Evolutionary conservation across 148 eudicot genomes (phyloP).

Genomic region (Camellia granthamiana): DNA sequence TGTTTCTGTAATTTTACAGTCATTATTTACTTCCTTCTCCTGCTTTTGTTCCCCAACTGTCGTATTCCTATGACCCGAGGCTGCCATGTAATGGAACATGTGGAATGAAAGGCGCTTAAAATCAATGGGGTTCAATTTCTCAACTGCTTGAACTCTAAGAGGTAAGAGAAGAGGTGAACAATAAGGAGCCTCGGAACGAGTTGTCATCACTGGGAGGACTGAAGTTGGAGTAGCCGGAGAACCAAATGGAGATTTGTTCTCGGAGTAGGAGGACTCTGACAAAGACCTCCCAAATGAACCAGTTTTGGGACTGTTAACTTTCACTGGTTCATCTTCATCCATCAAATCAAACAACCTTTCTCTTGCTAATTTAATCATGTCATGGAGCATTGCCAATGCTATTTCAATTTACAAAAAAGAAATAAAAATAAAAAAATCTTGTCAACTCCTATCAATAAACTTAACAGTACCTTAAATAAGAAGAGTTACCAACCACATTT

Average conservation of each 20-base stretch:
- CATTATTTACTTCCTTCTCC: constrained; percentile 20
- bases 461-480: background rate
- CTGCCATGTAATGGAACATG: constrained; percentile 47
- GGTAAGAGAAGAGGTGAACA: constrained; percentile 63
- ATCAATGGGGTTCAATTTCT: constrained; percentile 69
- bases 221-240: constrained; percentile 92
- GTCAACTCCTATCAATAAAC: background rate
- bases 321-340: constrained; percentile 74
- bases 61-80: constrained; percentile 18
- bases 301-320: constrained; percentile 23
- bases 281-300: constrained; percentile 36
- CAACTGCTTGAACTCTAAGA: constrained; percentile 70
- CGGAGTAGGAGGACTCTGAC: constrained; percentile 35
- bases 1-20: constrained; percentile 18
- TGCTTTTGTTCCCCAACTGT: constrained; percentile 21
- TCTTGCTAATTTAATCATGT: constrained; percentile 62
- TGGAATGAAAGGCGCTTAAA: constrained; percentile 77
- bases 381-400: constrained; percentile 62
- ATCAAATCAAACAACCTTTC: constrained; percentile 59
- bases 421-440: background rate
- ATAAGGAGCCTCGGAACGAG: constrained; percentile 21
- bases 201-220: constrained; percentile 47
- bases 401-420: constrained; percentile 22
- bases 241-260: constrained; percentile 34
- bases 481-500: background rate